phyloP scores from a whole-genome alignment of 2,329 filamentous ascomycete species.

The Ampelomyces quisqualis region DNA sequence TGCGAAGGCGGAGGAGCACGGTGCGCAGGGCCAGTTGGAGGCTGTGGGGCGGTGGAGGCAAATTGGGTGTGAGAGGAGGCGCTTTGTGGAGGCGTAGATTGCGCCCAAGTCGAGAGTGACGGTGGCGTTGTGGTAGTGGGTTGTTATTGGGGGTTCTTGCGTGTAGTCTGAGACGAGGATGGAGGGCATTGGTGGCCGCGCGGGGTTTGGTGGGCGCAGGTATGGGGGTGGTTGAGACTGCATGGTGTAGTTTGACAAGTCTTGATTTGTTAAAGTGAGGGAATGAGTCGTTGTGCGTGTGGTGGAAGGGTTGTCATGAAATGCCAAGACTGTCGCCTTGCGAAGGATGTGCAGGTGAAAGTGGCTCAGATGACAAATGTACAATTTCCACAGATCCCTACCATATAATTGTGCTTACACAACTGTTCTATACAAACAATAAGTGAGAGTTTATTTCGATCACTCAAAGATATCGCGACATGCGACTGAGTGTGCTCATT shows the following conservation, averaged over 20 bases:
- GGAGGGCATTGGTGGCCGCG: too few species aligned
- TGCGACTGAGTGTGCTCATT: slow-evolving; percentile 68
- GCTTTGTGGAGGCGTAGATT: slow-evolving; percentile 17
- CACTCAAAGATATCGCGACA: slow-evolving; percentile 55
- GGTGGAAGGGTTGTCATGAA: too few species aligned
- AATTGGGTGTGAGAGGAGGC: slow-evolving; percentile 5
- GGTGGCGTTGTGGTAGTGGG: slow-evolving; percentile 12
- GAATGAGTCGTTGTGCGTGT: too few species aligned
- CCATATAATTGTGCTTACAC: too few species aligned
- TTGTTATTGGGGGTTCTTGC: slow-evolving; percentile 9
- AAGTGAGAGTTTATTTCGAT: too few species aligned
- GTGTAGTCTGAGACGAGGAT: slow-evolving; percentile 17
- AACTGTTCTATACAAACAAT: too few species aligned
- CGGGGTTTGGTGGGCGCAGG: background rate
- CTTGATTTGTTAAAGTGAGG: too few species aligned
- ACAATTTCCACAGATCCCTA: too few species aligned
- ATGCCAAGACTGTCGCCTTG: too few species aligned
- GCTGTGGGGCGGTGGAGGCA: background rate
- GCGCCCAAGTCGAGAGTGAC: slow-evolving; percentile 19
- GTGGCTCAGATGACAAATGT: too few species aligned
- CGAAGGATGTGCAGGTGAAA: too few species aligned
- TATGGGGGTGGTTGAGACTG: background rate
- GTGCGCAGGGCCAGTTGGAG: slow-evolving; percentile 8
- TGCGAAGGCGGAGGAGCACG: slow-evolving; percentile 10
- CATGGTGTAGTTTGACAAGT: background rate